Evolutionary conservation across 805 yeast species (phyloP).

Genomic region (Maudiozyma barnettii): DNA sequence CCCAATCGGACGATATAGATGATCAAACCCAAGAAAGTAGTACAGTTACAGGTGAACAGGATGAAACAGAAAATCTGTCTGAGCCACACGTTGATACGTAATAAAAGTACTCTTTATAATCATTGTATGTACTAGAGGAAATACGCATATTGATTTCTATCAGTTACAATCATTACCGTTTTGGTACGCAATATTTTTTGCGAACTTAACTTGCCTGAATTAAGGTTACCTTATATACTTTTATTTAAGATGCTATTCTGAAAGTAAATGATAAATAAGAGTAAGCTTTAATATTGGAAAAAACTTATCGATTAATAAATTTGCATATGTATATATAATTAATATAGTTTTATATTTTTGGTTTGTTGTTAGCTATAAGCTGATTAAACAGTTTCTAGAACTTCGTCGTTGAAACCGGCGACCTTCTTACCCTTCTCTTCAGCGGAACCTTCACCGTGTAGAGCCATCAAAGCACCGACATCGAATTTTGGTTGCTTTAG

Average conservation of each 20-base stretch:
- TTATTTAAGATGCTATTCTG: too few species aligned
- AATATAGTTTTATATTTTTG: constrained; percentile 1
- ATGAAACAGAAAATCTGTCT: background rate
- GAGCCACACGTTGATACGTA: too few species aligned
- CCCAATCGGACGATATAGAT: too few species aligned
- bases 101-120: too few species aligned
- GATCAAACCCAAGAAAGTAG: background rate
- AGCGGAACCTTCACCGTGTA: constrained; percentile 89
- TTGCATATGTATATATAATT: constrained; percentile 7
- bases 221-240: too few species aligned
- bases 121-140: too few species aligned
- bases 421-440: constrained; percentile 97
- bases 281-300: background rate
- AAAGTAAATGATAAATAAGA: background rate
- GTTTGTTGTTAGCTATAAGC: background rate
- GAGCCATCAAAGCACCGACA: constrained; percentile 87
- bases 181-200: too few species aligned
- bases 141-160: too few species aligned
- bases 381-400: constrained; percentile 86
- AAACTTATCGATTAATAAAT: constrained; percentile 7
- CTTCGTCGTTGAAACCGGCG: constrained; percentile 93
- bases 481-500: constrained; percentile 98
- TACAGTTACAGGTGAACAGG: background rate
- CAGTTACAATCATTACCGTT: too few species aligned
- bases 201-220: too few species aligned